Conservation (phyloP, 371 early-diverging fungal genomes). For the Lichtheimia hyalospora region DNA sequence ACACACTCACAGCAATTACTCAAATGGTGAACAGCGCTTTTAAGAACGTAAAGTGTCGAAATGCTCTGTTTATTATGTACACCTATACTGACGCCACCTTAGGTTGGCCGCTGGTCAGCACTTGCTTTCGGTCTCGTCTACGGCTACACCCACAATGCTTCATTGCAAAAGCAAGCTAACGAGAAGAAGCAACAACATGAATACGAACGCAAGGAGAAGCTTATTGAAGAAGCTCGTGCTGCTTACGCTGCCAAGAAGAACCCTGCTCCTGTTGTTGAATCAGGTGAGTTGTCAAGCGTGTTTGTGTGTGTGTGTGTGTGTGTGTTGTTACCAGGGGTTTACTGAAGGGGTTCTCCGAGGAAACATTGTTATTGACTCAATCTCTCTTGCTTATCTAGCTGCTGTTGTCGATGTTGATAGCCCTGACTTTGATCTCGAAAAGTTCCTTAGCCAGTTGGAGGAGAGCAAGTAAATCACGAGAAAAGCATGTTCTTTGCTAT, state of each 20-base stretch:
- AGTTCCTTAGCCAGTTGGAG: conserved; percentile 54
- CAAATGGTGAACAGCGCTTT: conserved; percentile 45
- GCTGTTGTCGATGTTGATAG: conserved; percentile 54
- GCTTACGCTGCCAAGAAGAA: conserved; percentile 65
- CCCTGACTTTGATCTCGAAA: conserved; percentile 69
- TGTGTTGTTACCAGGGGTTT: too few relatives aligned
- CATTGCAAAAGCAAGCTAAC: conserved; percentile 62
- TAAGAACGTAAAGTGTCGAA: conserved; percentile 30
- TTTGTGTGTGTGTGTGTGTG: too few relatives aligned
- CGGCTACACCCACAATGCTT: conserved; percentile 68
- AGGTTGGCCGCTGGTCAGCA: conserved; percentile 82
- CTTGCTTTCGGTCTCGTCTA: conserved; percentile 72
- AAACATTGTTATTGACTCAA: neutral
- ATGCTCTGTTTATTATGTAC: neutral
- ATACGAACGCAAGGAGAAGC: conserved; percentile 64
- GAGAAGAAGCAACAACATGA: conserved; percentile 57
- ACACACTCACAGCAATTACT: neutral
- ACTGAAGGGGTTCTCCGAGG: too few relatives aligned
- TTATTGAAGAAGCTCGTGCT: conserved; percentile 72
- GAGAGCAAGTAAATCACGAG: conserved; percentile 19
- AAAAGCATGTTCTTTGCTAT: too few relatives aligned
- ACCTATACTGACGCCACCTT: neutral
- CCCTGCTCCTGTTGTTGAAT: conserved; percentile 17
- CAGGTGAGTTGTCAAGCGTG: conserved; percentile 11
- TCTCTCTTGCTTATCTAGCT: conserved; percentile 1